Percentiles rank a stretch among this genome's conserved stretches.
These are phyloP conservation scores for Apiospora saccharicola DNA, from an alignment of 2,329 filamentous ascomycete species.

Conservation along the genomic window DNA sequence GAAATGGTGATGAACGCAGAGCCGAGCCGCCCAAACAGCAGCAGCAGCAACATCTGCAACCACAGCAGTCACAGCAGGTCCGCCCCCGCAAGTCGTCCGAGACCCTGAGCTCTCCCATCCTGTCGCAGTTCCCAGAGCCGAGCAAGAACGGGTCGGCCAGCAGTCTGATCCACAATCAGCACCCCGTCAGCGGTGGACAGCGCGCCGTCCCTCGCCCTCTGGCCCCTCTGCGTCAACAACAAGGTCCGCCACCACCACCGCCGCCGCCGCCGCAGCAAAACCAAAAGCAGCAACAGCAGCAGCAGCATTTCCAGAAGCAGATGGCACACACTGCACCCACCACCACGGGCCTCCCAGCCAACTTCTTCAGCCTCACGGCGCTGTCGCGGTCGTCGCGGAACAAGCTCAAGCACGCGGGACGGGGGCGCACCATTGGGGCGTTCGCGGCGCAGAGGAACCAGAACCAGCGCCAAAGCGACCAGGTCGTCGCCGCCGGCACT, in stretches of 20 bases:
- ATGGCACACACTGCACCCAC: neutral
- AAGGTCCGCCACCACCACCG: neutral
- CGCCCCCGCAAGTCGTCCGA: conserved; percentile 16
- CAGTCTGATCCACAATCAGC: neutral
- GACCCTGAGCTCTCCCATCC: neutral
- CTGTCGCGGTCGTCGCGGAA: neutral
- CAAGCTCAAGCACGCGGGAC: neutral
- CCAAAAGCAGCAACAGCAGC: neutral
- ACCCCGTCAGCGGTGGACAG: neutral
- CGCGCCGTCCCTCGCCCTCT: neutral
- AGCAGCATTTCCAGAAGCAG: neutral
- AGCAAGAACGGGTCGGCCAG: neutral
- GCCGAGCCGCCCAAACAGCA: neutral
- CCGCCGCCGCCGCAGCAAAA: neutral
- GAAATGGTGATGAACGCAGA: neutral
- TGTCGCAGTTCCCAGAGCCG: neutral
- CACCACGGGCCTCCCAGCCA: neutral
- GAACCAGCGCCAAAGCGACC: neutral
- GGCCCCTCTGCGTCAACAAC: neutral
- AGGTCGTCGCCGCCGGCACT: neutral
- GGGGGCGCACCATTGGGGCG: neutral
- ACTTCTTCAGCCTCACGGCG: conserved; percentile 22
- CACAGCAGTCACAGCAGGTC: neutral
- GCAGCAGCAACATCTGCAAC: no score
- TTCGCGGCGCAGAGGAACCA: neutral